Conservation (phyloP, 257 asterid species). For the Rauvolfia tetraphylla region DNA sequence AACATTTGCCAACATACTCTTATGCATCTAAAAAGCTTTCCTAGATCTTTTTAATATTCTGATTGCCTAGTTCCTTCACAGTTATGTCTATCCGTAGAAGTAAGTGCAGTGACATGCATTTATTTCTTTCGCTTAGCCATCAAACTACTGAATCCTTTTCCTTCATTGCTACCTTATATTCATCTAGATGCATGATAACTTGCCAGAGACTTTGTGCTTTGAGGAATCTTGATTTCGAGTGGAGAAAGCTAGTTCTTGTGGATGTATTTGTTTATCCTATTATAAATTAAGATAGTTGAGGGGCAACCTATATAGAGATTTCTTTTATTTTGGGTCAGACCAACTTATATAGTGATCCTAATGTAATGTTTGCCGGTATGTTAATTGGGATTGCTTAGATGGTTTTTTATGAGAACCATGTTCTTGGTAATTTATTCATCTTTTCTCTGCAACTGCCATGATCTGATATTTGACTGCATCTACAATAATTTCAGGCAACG, state of each 20-base stretch:
- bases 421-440: neutral
- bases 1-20: neutral
- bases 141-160: neutral
- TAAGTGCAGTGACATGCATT: neutral
- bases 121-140: neutral
- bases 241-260: no score
- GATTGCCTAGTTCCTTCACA: neutral
- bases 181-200: neutral
- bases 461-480: conserved; percentile 3
- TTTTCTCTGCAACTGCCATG: neutral
- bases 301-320: no score
- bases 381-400: neutral
- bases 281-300: no score
- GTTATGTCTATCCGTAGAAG: no score
- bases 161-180: neutral
- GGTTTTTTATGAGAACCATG: neutral
- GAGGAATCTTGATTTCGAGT: no score
- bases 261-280: no score
- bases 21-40: neutral
- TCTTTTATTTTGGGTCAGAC: no score
- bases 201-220: no score
- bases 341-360: neutral
- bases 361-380: neutral
- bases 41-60: neutral
- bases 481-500: conserved; percentile 44